phyloP scores from a whole-genome alignment of 2,329 filamentous ascomycete species.

The Neopestalotiopsis sp. region DNA sequence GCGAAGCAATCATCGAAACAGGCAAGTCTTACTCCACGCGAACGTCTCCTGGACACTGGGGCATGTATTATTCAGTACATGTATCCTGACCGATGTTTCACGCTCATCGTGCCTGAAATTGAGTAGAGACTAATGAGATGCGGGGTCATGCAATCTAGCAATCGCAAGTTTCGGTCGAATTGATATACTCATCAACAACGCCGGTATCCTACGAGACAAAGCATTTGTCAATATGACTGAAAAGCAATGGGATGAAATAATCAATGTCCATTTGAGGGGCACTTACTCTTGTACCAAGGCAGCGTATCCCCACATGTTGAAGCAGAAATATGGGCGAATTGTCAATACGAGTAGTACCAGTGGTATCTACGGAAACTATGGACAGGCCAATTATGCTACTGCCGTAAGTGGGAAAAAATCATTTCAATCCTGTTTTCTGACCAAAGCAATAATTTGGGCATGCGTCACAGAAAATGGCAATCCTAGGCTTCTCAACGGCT shows the following conservation, averaged over 20 bases:
- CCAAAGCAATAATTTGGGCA: not conserved
- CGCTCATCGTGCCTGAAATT: too few species aligned
- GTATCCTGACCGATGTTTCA: too few species aligned
- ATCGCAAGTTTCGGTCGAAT: slow-evolving; percentile 74
- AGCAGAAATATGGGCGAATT: slow-evolving; percentile 97
- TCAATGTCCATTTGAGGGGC: slow-evolving; percentile 90
- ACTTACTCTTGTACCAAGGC: slow-evolving; percentile 98
- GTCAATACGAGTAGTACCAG: slow-evolving; percentile 97
- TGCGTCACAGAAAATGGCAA: slow-evolving; percentile 75
- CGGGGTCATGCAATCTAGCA: too few species aligned
- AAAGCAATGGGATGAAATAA: slow-evolving; percentile 86
- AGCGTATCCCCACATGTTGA: slow-evolving; percentile 95
- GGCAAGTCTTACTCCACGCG: too few species aligned
- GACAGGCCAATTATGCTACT: slow-evolving; percentile 96
- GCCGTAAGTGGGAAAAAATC: slow-evolving; percentile 61
- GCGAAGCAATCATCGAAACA: too few species aligned
- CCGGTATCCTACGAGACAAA: slow-evolving; percentile 96
- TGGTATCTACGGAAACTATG: slow-evolving; percentile 99
- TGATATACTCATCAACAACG: slow-evolving; percentile 97
- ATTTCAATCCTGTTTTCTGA: slow-evolving; percentile 27
- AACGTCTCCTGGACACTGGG: too few species aligned
- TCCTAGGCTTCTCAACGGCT: slow-evolving; percentile 92
- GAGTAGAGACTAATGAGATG: too few species aligned
- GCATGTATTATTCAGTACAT: too few species aligned
- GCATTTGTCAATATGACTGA: slow-evolving; percentile 98